Conservation (phyloP, 2,329 filamentous ascomycete genomes). For the Chaetomium strumarium region DNA sequence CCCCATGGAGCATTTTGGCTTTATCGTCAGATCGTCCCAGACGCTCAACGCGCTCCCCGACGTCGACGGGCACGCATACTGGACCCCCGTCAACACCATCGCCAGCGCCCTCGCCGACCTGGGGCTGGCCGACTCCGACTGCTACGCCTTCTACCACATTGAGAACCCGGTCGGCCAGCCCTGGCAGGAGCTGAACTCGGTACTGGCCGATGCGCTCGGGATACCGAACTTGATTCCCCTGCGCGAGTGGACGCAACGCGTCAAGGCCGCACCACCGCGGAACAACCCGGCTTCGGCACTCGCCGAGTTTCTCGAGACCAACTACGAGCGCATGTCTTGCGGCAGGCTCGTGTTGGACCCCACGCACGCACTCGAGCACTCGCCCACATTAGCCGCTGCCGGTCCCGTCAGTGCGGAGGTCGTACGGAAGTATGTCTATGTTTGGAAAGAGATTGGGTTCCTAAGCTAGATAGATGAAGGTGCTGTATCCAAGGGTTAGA, state of each 20-base stretch:
- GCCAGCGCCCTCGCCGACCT: not conserved
- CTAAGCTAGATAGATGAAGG: too few relatives aligned
- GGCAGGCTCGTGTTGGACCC: not conserved
- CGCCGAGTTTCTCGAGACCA: not conserved
- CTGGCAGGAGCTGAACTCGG: not conserved
- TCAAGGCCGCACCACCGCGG: not conserved
- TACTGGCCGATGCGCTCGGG: not conserved
- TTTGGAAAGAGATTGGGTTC: not conserved
- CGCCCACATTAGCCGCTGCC: not conserved
- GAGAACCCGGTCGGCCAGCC: not conserved
- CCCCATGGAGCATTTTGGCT: constrained; percentile 43
- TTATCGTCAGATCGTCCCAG: constrained; percentile 40
- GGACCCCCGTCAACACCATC: not conserved
- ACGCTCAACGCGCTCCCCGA: not conserved
- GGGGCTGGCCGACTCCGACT: not conserved
- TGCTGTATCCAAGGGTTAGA: too few relatives aligned
- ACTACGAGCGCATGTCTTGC: not conserved
- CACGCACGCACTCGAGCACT: not conserved
- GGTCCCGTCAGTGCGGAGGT: not conserved
- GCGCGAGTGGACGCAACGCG: not conserved
- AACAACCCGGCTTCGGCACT: not conserved
- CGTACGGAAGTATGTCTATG: not conserved
- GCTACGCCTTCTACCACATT: not conserved
- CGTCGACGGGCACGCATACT: not conserved
- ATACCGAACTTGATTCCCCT: constrained; percentile 1